Evolutionary conservation across 345 rosid genomes (phyloP), one percentile per base, ranked within the genome.

Genomic region (Geranium brycei): DNA sequence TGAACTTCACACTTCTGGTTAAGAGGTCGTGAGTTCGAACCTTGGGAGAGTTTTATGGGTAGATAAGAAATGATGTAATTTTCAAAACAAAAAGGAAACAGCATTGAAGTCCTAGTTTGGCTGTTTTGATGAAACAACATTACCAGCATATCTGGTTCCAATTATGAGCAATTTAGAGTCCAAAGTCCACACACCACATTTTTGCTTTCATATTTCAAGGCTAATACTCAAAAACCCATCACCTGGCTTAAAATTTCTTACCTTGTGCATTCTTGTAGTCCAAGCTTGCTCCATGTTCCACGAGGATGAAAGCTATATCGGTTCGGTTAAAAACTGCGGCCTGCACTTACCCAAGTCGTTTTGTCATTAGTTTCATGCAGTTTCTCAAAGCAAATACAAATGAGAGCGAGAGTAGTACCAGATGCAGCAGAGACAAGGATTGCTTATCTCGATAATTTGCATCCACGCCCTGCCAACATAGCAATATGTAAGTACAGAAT

Each of bases 251-350:
- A 14, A 16, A 67, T 58, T 18, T 66, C 51, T 59, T 75, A 90
- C 99, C 99, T 80, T 93, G 99, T 19, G 95, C 95, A 76, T 93
- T 93, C 82, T 81, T 85, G 79, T 76, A 67, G 61, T 83, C 91
- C 70, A 87, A 65, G 81, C 86, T 88, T 68, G 96, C 99, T 73
- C 89, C 97, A 72, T 59, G 71, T 65, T 90, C 96, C 89, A 93
- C 85, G 38, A 93, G 87, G 62, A 63, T 67, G 68, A 90, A 86
- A 2, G 86, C 85, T 71, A 90, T 82, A 63, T 90, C 91, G 28
- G 95, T 86, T 70, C 78, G 72, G 78, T 93, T 90, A 75, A 93
- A 93, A 4, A 93, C 67, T 19, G 89, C 91, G 19, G 92, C 87
- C 99, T 86, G 79, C 71, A 61, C 41, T 61, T 56, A 67, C 60